Evolutionary conservation across 768 basidiomycete genomes (phyloP).

Genomic region (Auricularia cornea): DNA sequence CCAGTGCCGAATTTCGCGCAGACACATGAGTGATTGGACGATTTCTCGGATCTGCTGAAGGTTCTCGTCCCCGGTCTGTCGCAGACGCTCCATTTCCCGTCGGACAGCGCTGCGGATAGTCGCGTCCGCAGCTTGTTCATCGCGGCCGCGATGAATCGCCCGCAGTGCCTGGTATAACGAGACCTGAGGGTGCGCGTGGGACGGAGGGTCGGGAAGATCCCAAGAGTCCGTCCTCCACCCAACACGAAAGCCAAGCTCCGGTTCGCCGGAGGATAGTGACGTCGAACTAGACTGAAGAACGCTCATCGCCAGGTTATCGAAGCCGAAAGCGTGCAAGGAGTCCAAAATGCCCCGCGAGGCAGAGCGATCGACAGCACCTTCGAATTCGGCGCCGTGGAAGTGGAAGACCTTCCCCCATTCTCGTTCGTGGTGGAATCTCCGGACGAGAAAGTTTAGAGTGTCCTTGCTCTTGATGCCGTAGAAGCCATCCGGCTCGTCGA

Average conservation of each 20-base stretch:
- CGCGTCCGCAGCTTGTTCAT: constrained; percentile 37
- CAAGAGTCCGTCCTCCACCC: constrained; percentile 95
- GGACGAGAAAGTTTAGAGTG: constrained; percentile 70
- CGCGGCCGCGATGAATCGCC: constrained; percentile 73
- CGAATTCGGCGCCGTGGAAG: constrained; percentile 79
- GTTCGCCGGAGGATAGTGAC: constrained; percentile 24
- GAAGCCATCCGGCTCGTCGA: constrained; percentile 97
- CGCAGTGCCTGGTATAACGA: constrained; percentile 73
- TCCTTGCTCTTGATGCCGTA: constrained; percentile 83
- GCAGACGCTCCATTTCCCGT: constrained; percentile 57
- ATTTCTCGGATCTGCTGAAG: constrained; percentile 66
- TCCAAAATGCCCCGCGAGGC: constrained; percentile 61
- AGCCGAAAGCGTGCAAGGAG: constrained; percentile 84
- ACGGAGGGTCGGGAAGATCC: constrained; percentile 71
- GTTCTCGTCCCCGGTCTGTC: constrained; percentile 65
- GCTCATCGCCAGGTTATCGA: constrained; percentile 76
- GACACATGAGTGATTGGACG: constrained; percentile 66
- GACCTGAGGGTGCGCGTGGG: constrained; percentile 39
- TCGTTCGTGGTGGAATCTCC: constrained; percentile 84
- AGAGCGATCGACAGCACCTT: constrained; percentile 36
- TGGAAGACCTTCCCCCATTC: constrained; percentile 89
- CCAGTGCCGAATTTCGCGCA: constrained; percentile 71
- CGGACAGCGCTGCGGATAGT: constrained; percentile 44
- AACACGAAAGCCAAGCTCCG: constrained; percentile 61
- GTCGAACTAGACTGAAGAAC: constrained; percentile 37